phyloP scores from a whole-genome alignment of 148 eudicot genomes.

The Simmondsia chinensis region DNA sequence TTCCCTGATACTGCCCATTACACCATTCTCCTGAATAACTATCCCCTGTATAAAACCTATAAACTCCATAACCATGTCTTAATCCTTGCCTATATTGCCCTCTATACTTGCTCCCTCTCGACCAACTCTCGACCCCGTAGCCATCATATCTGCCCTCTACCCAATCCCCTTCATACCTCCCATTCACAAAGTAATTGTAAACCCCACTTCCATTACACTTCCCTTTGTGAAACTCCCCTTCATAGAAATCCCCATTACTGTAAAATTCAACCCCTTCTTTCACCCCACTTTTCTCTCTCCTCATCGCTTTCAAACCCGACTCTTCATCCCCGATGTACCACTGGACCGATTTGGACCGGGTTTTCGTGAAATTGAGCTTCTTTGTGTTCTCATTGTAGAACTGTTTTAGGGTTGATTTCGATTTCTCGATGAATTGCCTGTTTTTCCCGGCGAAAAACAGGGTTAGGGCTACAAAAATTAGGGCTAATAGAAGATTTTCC shows the following conservation, averaged over 20 bases:
- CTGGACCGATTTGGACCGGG: constrained; percentile 38
- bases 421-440: constrained; percentile 22
- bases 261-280: constrained; percentile 28
- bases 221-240: constrained; percentile 36
- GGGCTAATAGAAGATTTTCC: constrained; percentile 47
- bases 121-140: constrained; percentile 39
- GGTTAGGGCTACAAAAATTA: constrained; percentile 43
- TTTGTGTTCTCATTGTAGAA: constrained; percentile 6
- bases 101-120: constrained; percentile 30
- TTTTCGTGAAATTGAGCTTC: constrained; percentile 7
- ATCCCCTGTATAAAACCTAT: constrained; percentile 32
- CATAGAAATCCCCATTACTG: constrained; percentile 40
- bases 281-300: constrained; percentile 4
- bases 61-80: constrained; percentile 44
- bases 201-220: constrained; percentile 38
- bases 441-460: constrained; percentile 42
- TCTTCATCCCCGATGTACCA: constrained; percentile 61
- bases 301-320: neutral
- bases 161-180: constrained; percentile 45
- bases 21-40: constrained; percentile 38
- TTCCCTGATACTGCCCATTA: constrained; percentile 39
- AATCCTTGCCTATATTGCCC: constrained; percentile 40
- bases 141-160: constrained; percentile 43
- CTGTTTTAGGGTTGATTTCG: constrained; percentile 9
- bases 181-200: constrained; percentile 33